Percentiles rank a stretch among this genome's conserved stretches.
Evolutionary conservation across 225 moss, liverwort and hornwort species (phyloP).

Genomic region (Marchantia paleacea): DNA sequence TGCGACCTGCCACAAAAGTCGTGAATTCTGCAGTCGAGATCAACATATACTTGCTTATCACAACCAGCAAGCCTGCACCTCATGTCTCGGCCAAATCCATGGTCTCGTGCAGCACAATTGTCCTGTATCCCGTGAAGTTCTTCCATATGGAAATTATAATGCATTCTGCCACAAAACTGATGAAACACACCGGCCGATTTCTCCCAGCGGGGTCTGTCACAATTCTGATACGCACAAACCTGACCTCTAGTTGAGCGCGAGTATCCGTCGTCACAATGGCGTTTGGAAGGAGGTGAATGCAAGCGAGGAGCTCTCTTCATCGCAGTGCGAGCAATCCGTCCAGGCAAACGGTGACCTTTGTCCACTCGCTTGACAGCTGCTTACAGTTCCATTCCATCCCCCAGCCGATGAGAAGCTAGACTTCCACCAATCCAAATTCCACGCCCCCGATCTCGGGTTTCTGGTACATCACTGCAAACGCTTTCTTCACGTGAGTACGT

Average conservation of each 20-base stretch:
- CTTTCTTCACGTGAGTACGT: not conserved
- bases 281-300: not conserved
- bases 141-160: not conserved
- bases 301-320: not conserved
- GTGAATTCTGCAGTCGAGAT: not conserved
- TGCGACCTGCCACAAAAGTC: not conserved
- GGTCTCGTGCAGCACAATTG: not conserved
- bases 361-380: not conserved
- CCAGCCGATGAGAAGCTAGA: not conserved
- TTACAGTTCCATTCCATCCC: not conserved
- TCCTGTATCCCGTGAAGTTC: not conserved
- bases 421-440: not conserved
- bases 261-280: too few species aligned
- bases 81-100: not conserved
- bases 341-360: not conserved
- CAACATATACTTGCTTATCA: not conserved
- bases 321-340: not conserved
- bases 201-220: not conserved
- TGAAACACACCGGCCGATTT: not conserved
- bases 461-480: not conserved
- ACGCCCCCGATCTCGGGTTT: not conserved
- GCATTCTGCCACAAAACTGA: not conserved
- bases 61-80: not conserved
- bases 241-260: not conserved
- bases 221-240: not conserved